Evolutionary conservation across 2,329 filamentous ascomycete species (phyloP).

Genomic region (Aschersonia sp.): DNA sequence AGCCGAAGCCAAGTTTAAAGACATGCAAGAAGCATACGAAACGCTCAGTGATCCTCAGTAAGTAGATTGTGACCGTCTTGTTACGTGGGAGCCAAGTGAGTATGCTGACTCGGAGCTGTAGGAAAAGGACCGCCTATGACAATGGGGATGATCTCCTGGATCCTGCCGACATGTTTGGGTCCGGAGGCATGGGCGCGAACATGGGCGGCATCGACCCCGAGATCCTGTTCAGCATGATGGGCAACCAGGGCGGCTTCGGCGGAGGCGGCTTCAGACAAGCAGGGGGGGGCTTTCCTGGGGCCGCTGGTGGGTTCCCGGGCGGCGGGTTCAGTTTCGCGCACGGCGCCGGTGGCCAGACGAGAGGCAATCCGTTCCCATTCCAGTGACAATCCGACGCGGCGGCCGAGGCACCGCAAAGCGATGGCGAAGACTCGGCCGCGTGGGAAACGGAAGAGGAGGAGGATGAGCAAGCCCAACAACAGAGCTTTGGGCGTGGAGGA

Average conservation of each 20-base stretch:
- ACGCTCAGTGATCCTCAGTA: slow-evolving; percentile 87
- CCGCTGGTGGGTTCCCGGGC: slow-evolving; percentile 32
- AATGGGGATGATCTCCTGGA: slow-evolving; percentile 85
- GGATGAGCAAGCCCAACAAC: slow-evolving; percentile 6
- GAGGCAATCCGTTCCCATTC: slow-evolving; percentile 27
- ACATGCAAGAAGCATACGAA: slow-evolving; percentile 94
- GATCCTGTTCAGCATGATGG: slow-evolving; percentile 76
- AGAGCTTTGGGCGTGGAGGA: slow-evolving; percentile 14
- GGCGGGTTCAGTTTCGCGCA: slow-evolving; percentile 39
- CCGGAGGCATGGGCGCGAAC: slow-evolving; percentile 42
- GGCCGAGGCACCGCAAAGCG: slow-evolving; percentile 18
- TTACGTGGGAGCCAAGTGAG: background rate
- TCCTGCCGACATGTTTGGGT: slow-evolving; percentile 70
- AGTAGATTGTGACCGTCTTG: slow-evolving; percentile 20
- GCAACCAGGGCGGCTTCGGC: slow-evolving; percentile 43
- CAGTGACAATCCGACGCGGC: slow-evolving; percentile 32
- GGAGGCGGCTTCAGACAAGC: slow-evolving; percentile 35
- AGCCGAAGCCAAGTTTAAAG: slow-evolving; percentile 90
- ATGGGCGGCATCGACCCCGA: slow-evolving; percentile 61
- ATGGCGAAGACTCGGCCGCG: slow-evolving; percentile 14
- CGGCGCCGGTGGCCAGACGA: slow-evolving; percentile 18
- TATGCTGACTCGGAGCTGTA: slow-evolving; percentile 14
- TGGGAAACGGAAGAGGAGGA: slow-evolving; percentile 12
- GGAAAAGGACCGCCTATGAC: slow-evolving; percentile 82
- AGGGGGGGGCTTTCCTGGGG: slow-evolving; percentile 31